Conservation (phyloP, 169 alveolate genomes). For the Prorocentrum cordatum region DNA sequence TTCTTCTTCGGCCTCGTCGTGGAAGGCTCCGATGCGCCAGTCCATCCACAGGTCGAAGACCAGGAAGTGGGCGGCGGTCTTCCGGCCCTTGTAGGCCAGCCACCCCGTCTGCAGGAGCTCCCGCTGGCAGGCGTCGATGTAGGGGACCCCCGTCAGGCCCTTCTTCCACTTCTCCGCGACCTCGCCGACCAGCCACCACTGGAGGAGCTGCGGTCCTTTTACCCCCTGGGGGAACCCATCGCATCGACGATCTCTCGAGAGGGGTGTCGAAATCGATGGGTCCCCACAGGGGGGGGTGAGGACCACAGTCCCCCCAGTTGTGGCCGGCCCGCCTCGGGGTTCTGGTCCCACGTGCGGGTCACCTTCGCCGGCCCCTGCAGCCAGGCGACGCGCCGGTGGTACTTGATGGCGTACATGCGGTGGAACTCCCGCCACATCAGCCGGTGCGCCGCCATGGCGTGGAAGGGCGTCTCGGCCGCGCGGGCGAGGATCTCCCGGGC, state of each 20-base stretch:
- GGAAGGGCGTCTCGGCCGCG: constrained; percentile 10
- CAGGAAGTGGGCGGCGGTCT: background rate
- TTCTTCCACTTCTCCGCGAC: no score
- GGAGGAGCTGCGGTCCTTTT: no score
- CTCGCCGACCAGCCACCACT: no score
- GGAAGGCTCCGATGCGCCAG: constrained; percentile 60
- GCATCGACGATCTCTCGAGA: no score
- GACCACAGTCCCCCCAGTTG: no score
- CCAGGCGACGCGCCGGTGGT: constrained; percentile 52
- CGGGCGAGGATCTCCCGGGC: constrained; percentile 46
- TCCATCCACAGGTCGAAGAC: background rate
- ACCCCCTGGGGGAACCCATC: no score
- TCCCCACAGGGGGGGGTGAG: no score
- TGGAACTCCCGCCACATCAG: constrained; percentile 55
- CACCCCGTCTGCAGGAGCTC: constrained; percentile 64
- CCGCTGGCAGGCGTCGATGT: constrained; percentile 54
- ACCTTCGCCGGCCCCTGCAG: constrained; percentile 58
- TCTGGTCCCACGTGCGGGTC: no score
- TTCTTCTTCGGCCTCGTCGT: no score
- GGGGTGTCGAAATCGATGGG: no score
- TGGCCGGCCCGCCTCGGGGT: no score
- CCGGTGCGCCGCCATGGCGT: constrained; percentile 28
- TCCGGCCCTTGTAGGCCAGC: constrained; percentile 43
- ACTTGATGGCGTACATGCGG: constrained; percentile 56
- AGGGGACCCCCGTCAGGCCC: constrained; percentile 26